Percentiles rank a stretch among this genome's conserved stretches.
Conservation (phyloP, 2,329 filamentous ascomycete species). For the Fusarium fujikuroi region DNA sequence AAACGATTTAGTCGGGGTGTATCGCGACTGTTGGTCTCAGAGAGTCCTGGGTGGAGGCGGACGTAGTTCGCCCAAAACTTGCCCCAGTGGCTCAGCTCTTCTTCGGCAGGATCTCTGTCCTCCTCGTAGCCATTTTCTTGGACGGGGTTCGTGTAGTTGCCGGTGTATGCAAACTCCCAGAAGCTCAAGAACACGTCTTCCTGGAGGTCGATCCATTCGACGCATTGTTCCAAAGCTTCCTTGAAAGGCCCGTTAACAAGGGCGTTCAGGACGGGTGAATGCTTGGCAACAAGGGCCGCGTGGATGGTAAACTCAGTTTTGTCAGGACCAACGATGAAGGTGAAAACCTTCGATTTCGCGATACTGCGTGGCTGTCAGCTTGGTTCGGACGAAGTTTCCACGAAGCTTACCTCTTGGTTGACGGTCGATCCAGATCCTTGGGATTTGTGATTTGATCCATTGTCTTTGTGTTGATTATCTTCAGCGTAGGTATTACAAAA, state of each 20-base stretch:
- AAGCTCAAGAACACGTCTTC: neutral
- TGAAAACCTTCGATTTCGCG: accelerated
- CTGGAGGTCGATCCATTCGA: neutral
- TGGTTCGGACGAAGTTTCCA: accelerated
- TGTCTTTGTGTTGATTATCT: accelerated
- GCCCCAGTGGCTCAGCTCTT: neutral
- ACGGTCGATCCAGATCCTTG: accelerated
- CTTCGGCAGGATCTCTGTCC: neutral
- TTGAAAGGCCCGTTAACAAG: neutral
- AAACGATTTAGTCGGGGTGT: accelerated
- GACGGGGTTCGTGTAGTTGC: neutral
- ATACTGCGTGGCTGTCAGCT: neutral
- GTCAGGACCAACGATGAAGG: neutral
- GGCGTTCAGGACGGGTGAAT: neutral
- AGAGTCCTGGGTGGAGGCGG: neutral
- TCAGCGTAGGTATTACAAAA: accelerated
- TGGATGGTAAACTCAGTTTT: neutral
- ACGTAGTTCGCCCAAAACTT: neutral
- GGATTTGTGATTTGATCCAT: accelerated
- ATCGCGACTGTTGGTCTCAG: accelerated
- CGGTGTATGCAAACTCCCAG: neutral
- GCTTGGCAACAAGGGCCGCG: neutral
- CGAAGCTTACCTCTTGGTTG: neutral
- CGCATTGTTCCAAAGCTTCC: neutral
- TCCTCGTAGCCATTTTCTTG: neutral